These are phyloP conservation scores for Beta lomatogona DNA, from an alignment of 179 eudicot species.

Conservation along the genomic window DNA sequence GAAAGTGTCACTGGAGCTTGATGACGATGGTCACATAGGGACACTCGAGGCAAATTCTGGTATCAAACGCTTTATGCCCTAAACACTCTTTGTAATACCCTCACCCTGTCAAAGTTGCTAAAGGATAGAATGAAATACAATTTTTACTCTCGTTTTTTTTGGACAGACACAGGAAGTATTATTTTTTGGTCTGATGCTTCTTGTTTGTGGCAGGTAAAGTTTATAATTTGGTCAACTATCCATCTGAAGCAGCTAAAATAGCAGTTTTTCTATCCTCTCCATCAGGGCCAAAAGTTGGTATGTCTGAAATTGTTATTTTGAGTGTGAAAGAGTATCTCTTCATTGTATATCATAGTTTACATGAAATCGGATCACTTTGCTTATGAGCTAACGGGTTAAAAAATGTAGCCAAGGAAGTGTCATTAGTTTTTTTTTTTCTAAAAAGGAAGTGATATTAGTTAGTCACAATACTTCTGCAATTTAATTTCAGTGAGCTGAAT, in stretches of 20 bases:
- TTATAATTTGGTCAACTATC: constrained; percentile 59
- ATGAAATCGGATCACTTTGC: background rate
- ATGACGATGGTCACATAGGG: constrained; percentile 56
- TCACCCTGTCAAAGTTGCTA: background rate
- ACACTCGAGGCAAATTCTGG: constrained; percentile 63
- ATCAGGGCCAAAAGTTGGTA: constrained; percentile 64
- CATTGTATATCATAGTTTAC: no score
- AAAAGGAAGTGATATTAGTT: background rate
- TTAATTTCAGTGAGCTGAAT: background rate
- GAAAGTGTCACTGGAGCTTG: constrained; percentile 56
- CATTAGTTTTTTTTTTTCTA: background rate
- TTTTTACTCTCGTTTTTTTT: background rate
- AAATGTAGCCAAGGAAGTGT: background rate
- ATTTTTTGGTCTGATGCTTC: background rate
- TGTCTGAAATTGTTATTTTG: constrained; percentile 5
- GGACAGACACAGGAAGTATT: background rate
- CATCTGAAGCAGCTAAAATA: constrained; percentile 54
- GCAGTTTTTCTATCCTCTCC: constrained; percentile 60
- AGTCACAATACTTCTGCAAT: no score
- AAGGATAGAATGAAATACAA: background rate
- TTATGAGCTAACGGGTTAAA: background rate
- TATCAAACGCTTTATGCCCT: constrained; percentile 15
- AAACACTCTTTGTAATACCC: background rate
- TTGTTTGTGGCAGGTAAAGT: constrained; percentile 52
- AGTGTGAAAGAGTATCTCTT: background rate